phyloP scores from a whole-genome alignment of 495 filamentous ascomycete genomes.

The Hypoxylon lienhwacheense region DNA sequence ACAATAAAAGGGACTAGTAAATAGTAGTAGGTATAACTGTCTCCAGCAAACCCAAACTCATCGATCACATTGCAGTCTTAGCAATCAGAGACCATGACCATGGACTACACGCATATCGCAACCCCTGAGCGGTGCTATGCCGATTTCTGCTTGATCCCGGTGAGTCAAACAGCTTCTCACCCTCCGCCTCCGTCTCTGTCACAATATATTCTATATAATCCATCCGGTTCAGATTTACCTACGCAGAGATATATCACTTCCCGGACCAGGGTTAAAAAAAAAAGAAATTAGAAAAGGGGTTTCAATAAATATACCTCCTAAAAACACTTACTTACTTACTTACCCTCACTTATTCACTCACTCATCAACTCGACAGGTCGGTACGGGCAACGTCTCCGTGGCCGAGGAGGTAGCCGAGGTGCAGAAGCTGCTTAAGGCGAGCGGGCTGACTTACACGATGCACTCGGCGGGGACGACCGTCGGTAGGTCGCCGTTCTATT shows the following conservation, averaged over 20 bases:
- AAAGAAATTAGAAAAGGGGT: no score
- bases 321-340: background rate
- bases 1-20: no score
- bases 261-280: no score
- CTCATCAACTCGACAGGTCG: constrained; percentile 58
- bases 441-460: constrained; percentile 80
- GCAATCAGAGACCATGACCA: constrained; percentile 1
- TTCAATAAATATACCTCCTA: no score
- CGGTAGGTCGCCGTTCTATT: constrained; percentile 57
- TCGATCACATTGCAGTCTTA: no score
- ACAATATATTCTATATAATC: no score
- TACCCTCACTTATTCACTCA: background rate
- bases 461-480: constrained; percentile 91
- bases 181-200: no score
- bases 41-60: no score
- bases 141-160: constrained; percentile 84
- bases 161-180: constrained; percentile 42
- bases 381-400: constrained; percentile 79
- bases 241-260: background rate
- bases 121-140: constrained; percentile 71
- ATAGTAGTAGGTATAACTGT: no score
- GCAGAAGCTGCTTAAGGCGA: constrained; percentile 78
- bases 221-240: no score
- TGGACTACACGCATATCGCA: constrained; percentile 50
- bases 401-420: constrained; percentile 86